A percentile compares a stretch with the other conserved stretches of the same genome.
Evolutionary conservation across 495 filamentous ascomycete species (phyloP).

Genomic region (Talaromyces stipitatus): DNA sequence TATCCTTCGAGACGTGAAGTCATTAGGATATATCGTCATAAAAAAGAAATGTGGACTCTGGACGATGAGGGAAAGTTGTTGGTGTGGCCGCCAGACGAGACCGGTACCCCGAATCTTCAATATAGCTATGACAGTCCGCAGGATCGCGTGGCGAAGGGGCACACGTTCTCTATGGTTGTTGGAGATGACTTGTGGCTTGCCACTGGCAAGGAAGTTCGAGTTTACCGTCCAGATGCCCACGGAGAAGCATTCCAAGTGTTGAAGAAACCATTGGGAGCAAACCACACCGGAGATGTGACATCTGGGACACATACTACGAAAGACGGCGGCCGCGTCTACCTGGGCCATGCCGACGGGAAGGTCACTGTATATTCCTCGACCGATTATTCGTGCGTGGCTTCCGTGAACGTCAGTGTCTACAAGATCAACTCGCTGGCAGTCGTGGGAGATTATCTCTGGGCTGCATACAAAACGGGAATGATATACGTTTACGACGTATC

Average conservation of each 20-base stretch:
- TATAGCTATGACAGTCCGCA: conserved; percentile 52
- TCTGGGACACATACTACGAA: conserved; percentile 68
- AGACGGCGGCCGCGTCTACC: conserved; percentile 74
- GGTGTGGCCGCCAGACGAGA: conserved; percentile 77
- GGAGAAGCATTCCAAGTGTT: conserved; percentile 69
- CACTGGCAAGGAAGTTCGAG: conserved; percentile 75
- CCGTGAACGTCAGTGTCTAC: conserved; percentile 83
- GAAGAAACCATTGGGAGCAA: conserved; percentile 56
- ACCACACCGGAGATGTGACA: conserved; percentile 76
- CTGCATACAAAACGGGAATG: conserved; percentile 92
- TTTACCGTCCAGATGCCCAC: conserved; percentile 66
- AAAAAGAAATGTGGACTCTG: conserved; percentile 87
- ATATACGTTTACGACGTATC: conserved; percentile 85
- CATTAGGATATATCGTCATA: conserved; percentile 77
- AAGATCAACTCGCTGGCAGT: conserved; percentile 87
- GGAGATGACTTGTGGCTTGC: conserved; percentile 82
- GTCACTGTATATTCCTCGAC: conserved; percentile 78
- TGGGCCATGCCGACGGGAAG: conserved; percentile 91
- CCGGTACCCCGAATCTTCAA: conserved; percentile 63
- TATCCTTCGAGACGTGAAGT: conserved; percentile 79
- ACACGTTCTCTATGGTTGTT: conserved; percentile 79
- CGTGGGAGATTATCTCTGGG: conserved; percentile 83
- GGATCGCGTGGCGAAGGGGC: conserved; percentile 69
- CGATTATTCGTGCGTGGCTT: conserved; percentile 64
- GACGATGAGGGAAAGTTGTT: conserved; percentile 85